phyloP scores from a whole-genome alignment of 2,329 filamentous ascomycete genomes.

The Penicillium brasilianum region DNA sequence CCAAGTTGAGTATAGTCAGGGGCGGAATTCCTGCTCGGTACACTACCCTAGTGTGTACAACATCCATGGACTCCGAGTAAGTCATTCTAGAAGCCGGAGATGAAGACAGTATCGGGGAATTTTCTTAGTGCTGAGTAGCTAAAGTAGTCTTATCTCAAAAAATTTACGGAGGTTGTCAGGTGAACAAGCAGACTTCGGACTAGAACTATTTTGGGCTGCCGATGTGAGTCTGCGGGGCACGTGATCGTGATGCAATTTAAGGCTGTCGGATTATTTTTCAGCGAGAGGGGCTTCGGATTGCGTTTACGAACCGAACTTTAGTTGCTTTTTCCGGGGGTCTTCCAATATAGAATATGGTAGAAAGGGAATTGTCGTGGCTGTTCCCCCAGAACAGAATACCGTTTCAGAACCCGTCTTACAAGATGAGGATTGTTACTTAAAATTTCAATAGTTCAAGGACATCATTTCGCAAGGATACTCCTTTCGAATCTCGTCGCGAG shows the following conservation, averaged over 20 bases:
- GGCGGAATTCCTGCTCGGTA: neutral
- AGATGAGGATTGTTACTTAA: neutral
- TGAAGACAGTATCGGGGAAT: neutral
- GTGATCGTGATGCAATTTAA: neutral
- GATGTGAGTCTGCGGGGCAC: neutral
- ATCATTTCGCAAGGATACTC: neutral
- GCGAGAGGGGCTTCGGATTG: no score
- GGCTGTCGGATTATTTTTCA: neutral
- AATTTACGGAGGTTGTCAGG: neutral
- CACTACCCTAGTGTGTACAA: neutral
- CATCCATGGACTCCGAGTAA: neutral
- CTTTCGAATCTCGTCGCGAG: neutral
- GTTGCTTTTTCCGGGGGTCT: neutral
- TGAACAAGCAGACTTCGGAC: neutral
- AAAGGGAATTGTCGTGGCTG: no score
- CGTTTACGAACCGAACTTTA: neutral
- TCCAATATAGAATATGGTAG: no score
- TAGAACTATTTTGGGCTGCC: neutral
- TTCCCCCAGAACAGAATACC: no score
- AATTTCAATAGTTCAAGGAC: neutral
- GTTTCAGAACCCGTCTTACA: no score
- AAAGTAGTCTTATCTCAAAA: neutral
- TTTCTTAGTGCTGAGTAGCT: neutral
- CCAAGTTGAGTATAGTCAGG: neutral
- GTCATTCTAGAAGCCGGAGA: neutral